Conservation (phyloP, 2,329 filamentous ascomycete species). For the Cordyceps fumosorosea region DNA sequence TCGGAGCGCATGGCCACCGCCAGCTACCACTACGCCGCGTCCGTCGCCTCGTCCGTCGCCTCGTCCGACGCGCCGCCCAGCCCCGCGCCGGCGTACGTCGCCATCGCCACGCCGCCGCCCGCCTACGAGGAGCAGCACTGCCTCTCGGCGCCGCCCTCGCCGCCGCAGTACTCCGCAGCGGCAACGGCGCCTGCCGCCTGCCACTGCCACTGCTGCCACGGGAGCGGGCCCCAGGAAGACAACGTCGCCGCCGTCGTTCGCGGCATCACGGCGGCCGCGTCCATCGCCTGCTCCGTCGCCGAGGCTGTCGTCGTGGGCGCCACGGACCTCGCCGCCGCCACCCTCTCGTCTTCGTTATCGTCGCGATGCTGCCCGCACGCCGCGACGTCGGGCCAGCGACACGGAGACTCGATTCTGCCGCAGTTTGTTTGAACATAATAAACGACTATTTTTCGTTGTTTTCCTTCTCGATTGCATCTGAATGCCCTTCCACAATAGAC, state of each 20-base stretch:
- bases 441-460: too few species aligned
- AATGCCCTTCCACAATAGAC: too few species aligned
- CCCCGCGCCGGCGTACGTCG: not conserved
- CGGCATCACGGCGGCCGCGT: not conserved
- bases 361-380: not conserved
- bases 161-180: not conserved
- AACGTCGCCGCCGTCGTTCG: not conserved
- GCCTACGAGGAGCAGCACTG: constrained; percentile 1
- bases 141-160: not conserved
- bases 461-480: too few species aligned
- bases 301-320: not conserved
- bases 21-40: constrained; percentile 9
- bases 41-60: not conserved
- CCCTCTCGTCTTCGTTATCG: not conserved
- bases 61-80: not conserved
- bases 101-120: not conserved
- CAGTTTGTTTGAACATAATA: not conserved
- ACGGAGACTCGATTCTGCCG: not conserved
- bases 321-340: not conserved
- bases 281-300: not conserved
- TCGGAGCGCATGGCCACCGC: constrained; percentile 36
- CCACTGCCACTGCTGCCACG: not conserved
- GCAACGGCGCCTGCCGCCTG: not conserved
- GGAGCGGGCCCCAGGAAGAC: not conserved
- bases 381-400: not conserved